Evolutionary conservation across 805 yeast species (phyloP), one percentile per base, ranked within the genome.

Genomic region (Candida koratica): DNA sequence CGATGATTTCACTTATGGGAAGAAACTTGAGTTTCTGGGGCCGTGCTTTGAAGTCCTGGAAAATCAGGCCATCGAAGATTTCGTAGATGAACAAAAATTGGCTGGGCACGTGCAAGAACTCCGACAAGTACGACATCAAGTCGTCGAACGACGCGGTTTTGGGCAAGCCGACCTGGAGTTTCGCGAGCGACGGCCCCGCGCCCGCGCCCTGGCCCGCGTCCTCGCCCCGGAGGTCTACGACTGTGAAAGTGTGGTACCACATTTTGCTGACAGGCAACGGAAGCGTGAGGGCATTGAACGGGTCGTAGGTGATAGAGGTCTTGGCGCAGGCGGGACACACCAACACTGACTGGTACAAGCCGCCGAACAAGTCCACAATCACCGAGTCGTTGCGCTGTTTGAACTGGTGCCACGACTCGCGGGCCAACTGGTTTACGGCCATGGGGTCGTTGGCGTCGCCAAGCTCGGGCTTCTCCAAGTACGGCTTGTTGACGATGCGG

Each of bases 241-340:
- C 61, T 2, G 73, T 65, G 23, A 90, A 68, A 14, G 71, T 71
- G 26, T 79, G 81, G 20, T 65, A 60, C 96, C 97, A 89, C 32
- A 72, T 67, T 33, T 79, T 75, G 31, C 75, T 75, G 2, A 81
- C 75, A 0, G 97, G 97, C 16, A 90, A 65, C 0, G 97, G 97
- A 28, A 90, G 62, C 0, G 98, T 88, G 45, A 90, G 62, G 52
- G 88, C 96, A 60, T 79, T 86, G 53, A 79, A 90, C 0, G 98
- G 97, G 56, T 90, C 98, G 61, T 89, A 93, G 0, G 97, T 89
- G 17, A 90, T 73, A 17, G 94, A 82, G 6, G 84, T 74, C 47
- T 81, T 81, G 13, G 70, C 55, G 59, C 98, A 93, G 6, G 62
- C 79, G 0, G 97, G 97, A 53, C 98, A 90, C 9, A 82, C 71